phyloP scores from a whole-genome alignment of 192 early-diverging fungal genomes.

The Dissophora globulifera region DNA sequence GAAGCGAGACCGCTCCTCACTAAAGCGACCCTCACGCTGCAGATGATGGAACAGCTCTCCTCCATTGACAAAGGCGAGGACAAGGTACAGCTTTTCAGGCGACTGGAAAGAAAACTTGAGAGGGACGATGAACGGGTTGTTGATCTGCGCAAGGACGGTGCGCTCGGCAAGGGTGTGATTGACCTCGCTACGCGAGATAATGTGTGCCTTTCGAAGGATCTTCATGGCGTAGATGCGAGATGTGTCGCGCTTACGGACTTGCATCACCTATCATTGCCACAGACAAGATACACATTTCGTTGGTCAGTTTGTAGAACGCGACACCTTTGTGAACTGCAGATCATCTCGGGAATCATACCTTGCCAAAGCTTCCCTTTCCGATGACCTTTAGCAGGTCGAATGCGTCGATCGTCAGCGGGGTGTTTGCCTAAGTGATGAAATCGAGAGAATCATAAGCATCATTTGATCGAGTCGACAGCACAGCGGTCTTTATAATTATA shows the following conservation, averaged over 20 bases:
- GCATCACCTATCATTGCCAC: constrained; percentile 68
- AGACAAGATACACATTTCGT: too few species aligned
- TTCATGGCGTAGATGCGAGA: constrained; percentile 98
- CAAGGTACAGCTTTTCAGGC: constrained; percentile 94
- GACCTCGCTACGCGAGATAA: constrained; percentile 92
- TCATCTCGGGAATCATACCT: constrained; percentile 64
- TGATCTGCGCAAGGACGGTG: constrained; percentile 88
- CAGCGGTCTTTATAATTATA: too few species aligned
- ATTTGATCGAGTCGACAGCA: background rate
- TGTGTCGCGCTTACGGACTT: constrained; percentile 92
- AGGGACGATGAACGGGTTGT: constrained; percentile 94
- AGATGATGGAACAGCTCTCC: constrained; percentile 98
- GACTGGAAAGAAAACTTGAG: constrained; percentile 96
- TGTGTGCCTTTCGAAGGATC: constrained; percentile 92
- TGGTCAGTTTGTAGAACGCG: too few species aligned
- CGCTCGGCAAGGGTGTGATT: constrained; percentile 94
- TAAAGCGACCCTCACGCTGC: constrained; percentile 88
- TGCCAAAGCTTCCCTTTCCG: constrained; percentile 97
- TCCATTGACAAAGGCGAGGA: constrained; percentile 94
- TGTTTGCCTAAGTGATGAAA: constrained; percentile 59
- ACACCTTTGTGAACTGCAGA: background rate
- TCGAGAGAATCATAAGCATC: background rate
- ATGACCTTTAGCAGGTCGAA: constrained; percentile 96
- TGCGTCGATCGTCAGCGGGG: constrained; percentile 84
- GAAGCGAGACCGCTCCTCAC: constrained; percentile 89